Conservation (phyloP, 1,284 basidiomycete genomes). For the Anthracocystis panici-leucophaei region DNA sequence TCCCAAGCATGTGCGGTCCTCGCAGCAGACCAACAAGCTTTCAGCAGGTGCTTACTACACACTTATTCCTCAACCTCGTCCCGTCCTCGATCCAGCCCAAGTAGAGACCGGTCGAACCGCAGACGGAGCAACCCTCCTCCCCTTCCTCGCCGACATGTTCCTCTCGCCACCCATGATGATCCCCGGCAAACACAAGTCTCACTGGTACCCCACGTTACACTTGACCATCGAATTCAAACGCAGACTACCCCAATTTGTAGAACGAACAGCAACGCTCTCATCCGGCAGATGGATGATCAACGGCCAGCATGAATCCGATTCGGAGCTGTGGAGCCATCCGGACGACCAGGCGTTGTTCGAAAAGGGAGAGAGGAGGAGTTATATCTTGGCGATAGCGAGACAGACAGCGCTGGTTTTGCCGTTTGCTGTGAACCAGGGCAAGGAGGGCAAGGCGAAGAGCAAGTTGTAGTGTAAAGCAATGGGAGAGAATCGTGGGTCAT, state of each 20-base stretch:
- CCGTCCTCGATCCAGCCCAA: background rate
- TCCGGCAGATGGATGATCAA: constrained; percentile 42
- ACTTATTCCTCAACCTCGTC: constrained; percentile 8
- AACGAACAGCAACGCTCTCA: constrained; percentile 16
- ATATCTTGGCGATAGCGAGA: constrained; percentile 41
- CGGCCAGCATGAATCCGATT: constrained; percentile 51
- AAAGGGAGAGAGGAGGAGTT: constrained; percentile 1
- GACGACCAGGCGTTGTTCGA: constrained; percentile 32
- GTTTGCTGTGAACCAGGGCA: constrained; percentile 38
- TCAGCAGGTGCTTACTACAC: constrained; percentile 28
- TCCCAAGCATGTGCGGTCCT: constrained; percentile 5
- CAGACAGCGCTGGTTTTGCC: constrained; percentile 44
- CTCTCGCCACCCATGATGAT: constrained; percentile 37
- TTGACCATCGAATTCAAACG: constrained; percentile 54
- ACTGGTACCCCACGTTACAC: constrained; percentile 54
- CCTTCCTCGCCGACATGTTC: constrained; percentile 52
- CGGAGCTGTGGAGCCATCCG: constrained; percentile 44
- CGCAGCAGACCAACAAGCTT: background rate
- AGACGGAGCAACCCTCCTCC: constrained; percentile 21
- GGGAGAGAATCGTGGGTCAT: background rate
- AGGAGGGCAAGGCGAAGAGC: constrained; percentile 19
- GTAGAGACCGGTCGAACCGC: constrained; percentile 7
- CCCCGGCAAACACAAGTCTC: constrained; percentile 21
- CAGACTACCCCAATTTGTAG: constrained; percentile 11
- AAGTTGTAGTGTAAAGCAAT: constrained; percentile 7